Evolutionary conservation across 495 filamentous ascomycete species (phyloP).

Genomic region (Alectoria sarmentosa): DNA sequence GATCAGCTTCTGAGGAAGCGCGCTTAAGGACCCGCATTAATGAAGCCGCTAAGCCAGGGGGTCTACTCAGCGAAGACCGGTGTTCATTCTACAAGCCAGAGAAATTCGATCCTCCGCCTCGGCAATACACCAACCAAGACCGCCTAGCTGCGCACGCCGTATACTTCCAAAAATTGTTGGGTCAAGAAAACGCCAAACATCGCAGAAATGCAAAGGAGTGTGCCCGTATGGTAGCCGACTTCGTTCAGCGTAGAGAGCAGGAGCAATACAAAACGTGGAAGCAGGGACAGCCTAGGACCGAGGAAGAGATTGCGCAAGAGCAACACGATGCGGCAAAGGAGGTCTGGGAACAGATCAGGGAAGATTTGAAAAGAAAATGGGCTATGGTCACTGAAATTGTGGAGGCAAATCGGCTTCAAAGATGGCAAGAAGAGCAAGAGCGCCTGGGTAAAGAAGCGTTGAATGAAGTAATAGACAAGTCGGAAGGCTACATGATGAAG

Average conservation of each 20-base stretch:
- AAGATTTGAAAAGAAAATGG: conserved; percentile 67
- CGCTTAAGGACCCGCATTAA: conserved; percentile 50
- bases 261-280: conserved; percentile 53
- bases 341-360: conserved; percentile 62
- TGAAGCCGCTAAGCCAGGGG: conserved; percentile 63
- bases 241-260: conserved; percentile 33
- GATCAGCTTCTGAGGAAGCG: conserved; percentile 49
- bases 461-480: conserved; percentile 73
- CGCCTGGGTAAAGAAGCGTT: conserved; percentile 71
- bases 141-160: conserved; percentile 75
- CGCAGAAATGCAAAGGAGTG: conserved; percentile 55
- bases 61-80: conserved; percentile 60
- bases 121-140: conserved; percentile 77
- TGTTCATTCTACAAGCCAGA: conserved; percentile 76
- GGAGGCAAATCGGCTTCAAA: conserved; percentile 60
- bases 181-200: conserved; percentile 70
- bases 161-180: conserved; percentile 70
- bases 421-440: conserved; percentile 83
- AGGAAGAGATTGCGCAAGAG: conserved; percentile 52
- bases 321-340: conserved; percentile 40
- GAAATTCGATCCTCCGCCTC: conserved; percentile 60
- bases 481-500: conserved; percentile 47
- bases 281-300: conserved; percentile 58
- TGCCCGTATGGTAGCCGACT: conserved; percentile 39
- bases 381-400: conserved; percentile 70